Percentiles rank a stretch among this genome's conserved stretches.
Conservation (phyloP, 306 rosid genomes). For the Chamaecrista fasciculata region DNA sequence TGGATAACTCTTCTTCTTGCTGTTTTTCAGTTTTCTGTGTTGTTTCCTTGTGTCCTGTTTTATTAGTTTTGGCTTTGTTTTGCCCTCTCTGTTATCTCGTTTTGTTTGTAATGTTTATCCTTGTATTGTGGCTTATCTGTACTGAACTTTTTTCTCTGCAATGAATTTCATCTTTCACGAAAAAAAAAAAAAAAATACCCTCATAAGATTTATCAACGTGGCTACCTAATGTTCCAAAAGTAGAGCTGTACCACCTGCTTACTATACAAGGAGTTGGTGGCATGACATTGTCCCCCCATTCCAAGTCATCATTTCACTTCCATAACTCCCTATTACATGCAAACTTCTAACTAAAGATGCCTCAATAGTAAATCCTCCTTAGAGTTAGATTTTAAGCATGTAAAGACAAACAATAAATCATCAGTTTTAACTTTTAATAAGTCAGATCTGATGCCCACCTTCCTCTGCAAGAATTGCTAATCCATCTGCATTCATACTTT, state of each 20-base stretch:
- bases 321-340: neutral
- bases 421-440: slow-evolving; percentile 2
- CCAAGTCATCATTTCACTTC: slow-evolving; percentile 20
- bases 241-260: slow-evolving; percentile 7
- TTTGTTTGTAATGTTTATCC: no score
- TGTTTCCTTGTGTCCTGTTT: no score
- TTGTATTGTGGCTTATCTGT: no score
- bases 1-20: no score
- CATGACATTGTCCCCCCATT: slow-evolving; percentile 7
- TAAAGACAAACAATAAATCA: slow-evolving; percentile 13
- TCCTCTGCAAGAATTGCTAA: slow-evolving; percentile 87
- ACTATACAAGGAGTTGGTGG: slow-evolving; percentile 12
- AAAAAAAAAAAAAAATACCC: neutral
- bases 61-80: no score
- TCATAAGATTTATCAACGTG: neutral
- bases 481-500: slow-evolving; percentile 58
- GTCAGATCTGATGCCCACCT: slow-evolving; percentile 49
- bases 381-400: slow-evolving; percentile 3
- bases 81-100: no score
- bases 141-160: no score
- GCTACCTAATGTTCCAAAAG: slow-evolving; percentile 23
- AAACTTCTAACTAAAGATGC: neutral
- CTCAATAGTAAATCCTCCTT: neutral
- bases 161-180: no score
- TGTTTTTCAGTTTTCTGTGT: no score